Conservation (phyloP, 805 yeast genomes). For the Nadsonia fulvescens region DNA sequence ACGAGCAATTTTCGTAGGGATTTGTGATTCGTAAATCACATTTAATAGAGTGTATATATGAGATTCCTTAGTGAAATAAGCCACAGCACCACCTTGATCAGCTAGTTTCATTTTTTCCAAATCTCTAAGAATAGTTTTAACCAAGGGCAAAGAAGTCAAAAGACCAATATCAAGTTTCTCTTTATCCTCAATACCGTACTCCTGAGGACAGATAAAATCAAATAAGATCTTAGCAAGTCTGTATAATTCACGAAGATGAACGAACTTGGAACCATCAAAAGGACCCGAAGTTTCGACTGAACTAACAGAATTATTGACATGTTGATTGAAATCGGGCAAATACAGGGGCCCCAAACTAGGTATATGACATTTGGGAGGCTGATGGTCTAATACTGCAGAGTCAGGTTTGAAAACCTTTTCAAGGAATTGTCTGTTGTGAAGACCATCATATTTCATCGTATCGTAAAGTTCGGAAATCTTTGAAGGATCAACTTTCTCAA, state of each 20-base stretch:
- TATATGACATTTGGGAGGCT: slow-evolving; percentile 11
- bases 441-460: slow-evolving; percentile 95
- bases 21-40: slow-evolving; percentile 75
- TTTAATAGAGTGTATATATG: slow-evolving; percentile 89
- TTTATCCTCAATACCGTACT: slow-evolving; percentile 88
- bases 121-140: slow-evolving; percentile 70
- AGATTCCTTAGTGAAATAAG: slow-evolving; percentile 91
- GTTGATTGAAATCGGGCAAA: too few relatives aligned
- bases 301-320: slow-evolving; percentile 13
- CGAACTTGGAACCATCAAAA: slow-evolving; percentile 67
- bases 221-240: slow-evolving; percentile 80
- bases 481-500: slow-evolving; percentile 94
- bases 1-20: slow-evolving; percentile 89
- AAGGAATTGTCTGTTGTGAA: slow-evolving; percentile 81
- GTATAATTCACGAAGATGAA: slow-evolving; percentile 72
- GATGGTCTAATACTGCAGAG: slow-evolving; percentile 18
- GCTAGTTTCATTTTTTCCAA: slow-evolving; percentile 61
- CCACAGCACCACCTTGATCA: slow-evolving; percentile 72
- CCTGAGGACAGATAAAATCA: slow-evolving; percentile 97
- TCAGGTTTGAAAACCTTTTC: slow-evolving; percentile 64
- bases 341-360: too few relatives aligned
- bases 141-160: slow-evolving; percentile 82
- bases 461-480: slow-evolving; percentile 92
- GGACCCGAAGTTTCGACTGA: slow-evolving; percentile 20
- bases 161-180: slow-evolving; percentile 94